Conservation (phyloP, 257 asterid genomes). For the Ophiorrhiza pumila region DNA sequence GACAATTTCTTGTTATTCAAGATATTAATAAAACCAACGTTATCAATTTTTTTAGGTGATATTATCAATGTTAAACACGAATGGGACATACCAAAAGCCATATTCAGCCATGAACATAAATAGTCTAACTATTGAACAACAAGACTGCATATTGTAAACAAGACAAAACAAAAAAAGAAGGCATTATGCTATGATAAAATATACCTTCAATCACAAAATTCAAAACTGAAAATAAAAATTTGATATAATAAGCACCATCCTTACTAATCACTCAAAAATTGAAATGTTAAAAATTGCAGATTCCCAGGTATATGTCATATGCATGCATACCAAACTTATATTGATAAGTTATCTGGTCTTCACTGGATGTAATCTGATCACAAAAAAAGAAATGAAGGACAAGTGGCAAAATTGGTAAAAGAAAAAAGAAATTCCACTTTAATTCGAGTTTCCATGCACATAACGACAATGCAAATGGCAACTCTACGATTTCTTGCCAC, state of each 20-base stretch:
- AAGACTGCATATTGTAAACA: background rate
- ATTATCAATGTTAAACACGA: background rate
- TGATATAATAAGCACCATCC: background rate
- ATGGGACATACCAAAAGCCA: background rate
- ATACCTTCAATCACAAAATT: too few relatives aligned
- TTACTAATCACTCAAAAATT: background rate
- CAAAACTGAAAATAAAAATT: too few relatives aligned
- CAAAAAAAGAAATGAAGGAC: background rate
- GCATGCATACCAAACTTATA: background rate
- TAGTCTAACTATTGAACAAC: background rate
- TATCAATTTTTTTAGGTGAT: too few relatives aligned
- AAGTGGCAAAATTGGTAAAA: background rate
- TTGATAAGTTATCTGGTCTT: background rate
- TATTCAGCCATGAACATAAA: background rate
- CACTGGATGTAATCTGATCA: background rate
- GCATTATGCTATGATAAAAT: background rate
- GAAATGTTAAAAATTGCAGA: background rate
- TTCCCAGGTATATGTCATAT: background rate
- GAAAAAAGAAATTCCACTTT: background rate
- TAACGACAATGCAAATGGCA: background rate
- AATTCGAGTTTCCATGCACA: background rate
- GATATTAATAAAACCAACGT: background rate
- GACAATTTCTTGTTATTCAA: slow-evolving; percentile 20
- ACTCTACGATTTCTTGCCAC: too few relatives aligned
- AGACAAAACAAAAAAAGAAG: background rate